phyloP scores from a whole-genome alignment of 2,329 filamentous ascomycete species.

The Monilinia polystroma region DNA sequence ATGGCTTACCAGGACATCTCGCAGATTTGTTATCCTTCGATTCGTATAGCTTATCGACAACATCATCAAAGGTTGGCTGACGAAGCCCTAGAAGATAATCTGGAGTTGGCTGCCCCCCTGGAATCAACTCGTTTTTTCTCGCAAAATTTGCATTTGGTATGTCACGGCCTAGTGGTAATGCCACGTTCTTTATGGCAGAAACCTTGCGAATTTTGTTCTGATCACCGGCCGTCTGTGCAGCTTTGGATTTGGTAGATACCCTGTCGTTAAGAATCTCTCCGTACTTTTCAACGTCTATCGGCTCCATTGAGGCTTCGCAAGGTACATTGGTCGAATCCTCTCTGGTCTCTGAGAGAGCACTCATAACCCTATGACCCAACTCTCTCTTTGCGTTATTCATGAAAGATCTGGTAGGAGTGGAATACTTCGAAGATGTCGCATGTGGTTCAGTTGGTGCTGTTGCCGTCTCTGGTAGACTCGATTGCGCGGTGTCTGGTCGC shows the following conservation, averaged over 20 bases:
- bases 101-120: constrained; percentile 32
- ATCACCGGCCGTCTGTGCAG: neutral
- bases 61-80: constrained; percentile 17
- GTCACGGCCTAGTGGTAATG: constrained; percentile 28
- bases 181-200: constrained; percentile 15
- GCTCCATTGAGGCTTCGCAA: constrained; percentile 1
- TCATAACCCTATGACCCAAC: constrained; percentile 8
- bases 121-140: constrained; percentile 45
- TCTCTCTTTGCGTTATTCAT: constrained; percentile 18
- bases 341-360: constrained; percentile 19
- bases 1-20: constrained; percentile 10
- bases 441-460: neutral
- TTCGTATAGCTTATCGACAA: constrained; percentile 8
- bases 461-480: neutral
- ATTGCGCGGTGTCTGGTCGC: neutral
- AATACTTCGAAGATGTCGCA: neutral
- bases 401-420: constrained; percentile 16
- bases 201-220: neutral
- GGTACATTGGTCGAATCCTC: neutral
- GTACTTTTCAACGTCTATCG: neutral
- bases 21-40: neutral
- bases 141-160: constrained; percentile 49
- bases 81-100: constrained; percentile 20
- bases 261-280: neutral
- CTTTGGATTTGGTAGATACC: neutral